Evolutionary conservation across 176 grass and related monocot genomes (phyloP), one percentile per base, ranked within the genome.

Genomic region (Elaeis guineensis): DNA sequence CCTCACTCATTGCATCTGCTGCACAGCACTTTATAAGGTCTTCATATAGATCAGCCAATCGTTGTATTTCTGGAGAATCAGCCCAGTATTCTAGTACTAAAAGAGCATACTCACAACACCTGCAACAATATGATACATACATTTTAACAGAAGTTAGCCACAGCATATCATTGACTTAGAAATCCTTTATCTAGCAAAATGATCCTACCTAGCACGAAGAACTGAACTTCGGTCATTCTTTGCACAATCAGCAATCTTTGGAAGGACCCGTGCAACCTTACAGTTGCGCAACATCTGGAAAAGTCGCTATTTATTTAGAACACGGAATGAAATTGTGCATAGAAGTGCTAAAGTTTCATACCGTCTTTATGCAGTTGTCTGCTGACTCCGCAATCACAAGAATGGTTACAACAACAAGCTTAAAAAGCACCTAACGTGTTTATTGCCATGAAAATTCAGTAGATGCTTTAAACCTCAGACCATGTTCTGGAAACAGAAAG

Each of bases 331-430:
- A 11, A 44, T 12, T 9, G 11, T 2, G 15, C 16, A 53, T 59
- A 48, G 65, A 49, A 32, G 5, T 75, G 65, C 57, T 79, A 75
- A 25, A 64, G 4, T 18, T 67, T 77, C 91, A 82, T 80, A 96
- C 91, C 54, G 91, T 96, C 87, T 96, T 96, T 70, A 96, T 90
- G 55, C 91, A 96, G 49, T 89, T 87, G 63, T 96, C 91, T 30
- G 91, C 72, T 62, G 91, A 96, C 79, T 96, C 91, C 24, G 91
- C 91, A 58, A 96, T 96, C 54, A 96, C 86, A 65, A 90, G 86
- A 39, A 96, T 87, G 44, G 91, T 96, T 79, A 96, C 90, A n/a
- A 96, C 91, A 85, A 96, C 91, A 69, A 87, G 86, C 86, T 96
- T 96, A 67, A 96, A 90, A 66, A 96, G 86, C 74, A 90, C 64